Base-by-base conservation (phyloP, 768 basidiomycete genomes). In the Tephrocybe sp. region DNA sequence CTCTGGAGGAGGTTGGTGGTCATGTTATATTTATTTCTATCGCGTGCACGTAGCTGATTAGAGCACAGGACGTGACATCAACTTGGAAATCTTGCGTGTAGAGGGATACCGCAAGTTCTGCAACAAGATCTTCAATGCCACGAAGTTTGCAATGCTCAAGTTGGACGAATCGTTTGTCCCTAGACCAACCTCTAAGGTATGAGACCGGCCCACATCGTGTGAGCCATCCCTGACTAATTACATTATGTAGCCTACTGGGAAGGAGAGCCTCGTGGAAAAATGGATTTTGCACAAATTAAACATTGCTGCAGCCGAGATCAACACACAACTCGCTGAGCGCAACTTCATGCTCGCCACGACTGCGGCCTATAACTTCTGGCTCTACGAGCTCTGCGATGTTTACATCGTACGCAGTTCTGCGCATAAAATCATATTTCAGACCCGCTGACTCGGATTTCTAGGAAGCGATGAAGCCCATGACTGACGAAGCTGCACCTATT, bases 81-180 rank as follows among this genome's bases (percentile, higher is more conserved):
- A 98, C 67, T 75, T 99, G 54, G 94, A 98, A 65, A 94, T 99
- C 59, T 70, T 93, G 56, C 86, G 94, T 46, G 93, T 98, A 26
- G 95, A 98, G 71, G 97, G 95, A 2, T 98, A 98, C 70, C 85
- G 97, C 69, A 98, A 98, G 71, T 99, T 99, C 77, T 98, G 97
- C 76, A 99, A 99, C 76, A 98, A 98, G 76, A 85, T 98, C 23
- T 98, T 96, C 80, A 99, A 99, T 65, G 97, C 97, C 1, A 98
- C 94, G 42, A 95, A 95, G 70, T 98, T 99, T 61, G 96, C 95
- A n/a, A 93, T 98, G 89, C 83, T 98, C 68, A 96, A 96, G 73
- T 76, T 99, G 26, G 94, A 93, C 50, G 84, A 84, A 34, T 69
- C 76, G 36, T 98, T 97, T 60, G 83, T 87, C 25, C 93, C 96